Base-by-base conservation (phyloP, 257 asterid genomes). In the Solanum clarkiae region DNA sequence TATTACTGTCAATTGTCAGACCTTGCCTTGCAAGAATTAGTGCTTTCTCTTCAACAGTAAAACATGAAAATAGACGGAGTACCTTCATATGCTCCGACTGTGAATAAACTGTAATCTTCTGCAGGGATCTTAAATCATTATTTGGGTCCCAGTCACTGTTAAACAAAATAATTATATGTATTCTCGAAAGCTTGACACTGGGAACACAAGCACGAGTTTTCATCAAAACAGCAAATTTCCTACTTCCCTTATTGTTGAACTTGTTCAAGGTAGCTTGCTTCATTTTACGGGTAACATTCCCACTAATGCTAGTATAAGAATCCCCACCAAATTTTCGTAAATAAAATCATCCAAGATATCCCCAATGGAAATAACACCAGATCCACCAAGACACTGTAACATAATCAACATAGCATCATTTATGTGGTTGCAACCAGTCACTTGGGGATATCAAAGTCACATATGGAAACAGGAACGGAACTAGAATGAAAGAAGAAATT, bases 101-200 rank as follows among this genome's bases (percentile, higher is more conserved):
- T 42, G 97, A 92, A 80, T 86, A 84, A 69, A 93, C 86, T 16
- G 87, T 82, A 81, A 94, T 85, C 91, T 53, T 92, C 86, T 88
- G 91, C 86, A 94, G 88, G 70, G 93, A 91, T 87, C 89, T 92
- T 74, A 93, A 84, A 85, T 94, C 97, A 84, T 89, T 92, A 65
- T 70, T 60, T 53, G 98, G 94, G 70, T 93, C 94, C 93, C 93
- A 93, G 86, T 92, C 93, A 87, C 94, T 92, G 88, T 92, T 91
- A 88, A 93, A 93, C 60, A 93, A 62, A 68, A 93, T 85, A 47
- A 93, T 85, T 6, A 85, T 45, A 87, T 94, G 97, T 51, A 93
- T 53, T 20, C 89, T 89, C 17, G 72, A 68, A 44, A 94, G 90
- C 65, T 86, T 88, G 14, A 86, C 81, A 88, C 93, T 89, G 79